Conservation (phyloP, 495 filamentous ascomycete genomes). For the Astrocystis sublimbata region DNA sequence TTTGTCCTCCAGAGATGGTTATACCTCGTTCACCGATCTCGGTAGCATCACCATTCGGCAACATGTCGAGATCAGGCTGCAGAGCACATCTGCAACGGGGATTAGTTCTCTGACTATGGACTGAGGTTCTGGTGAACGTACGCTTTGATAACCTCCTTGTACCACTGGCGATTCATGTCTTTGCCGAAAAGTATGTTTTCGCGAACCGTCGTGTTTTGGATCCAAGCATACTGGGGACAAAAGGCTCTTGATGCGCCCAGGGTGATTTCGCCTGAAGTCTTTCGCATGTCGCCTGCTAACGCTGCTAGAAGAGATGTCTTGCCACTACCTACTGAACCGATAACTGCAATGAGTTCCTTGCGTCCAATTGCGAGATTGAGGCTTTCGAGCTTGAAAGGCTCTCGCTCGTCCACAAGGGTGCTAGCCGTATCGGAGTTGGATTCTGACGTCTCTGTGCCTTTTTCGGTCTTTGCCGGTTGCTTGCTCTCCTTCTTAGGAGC, state of each 20-base stretch:
- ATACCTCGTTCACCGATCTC: slow-evolving; percentile 81
- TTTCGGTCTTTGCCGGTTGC: slow-evolving; percentile 32
- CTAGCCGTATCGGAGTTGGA: slow-evolving; percentile 51
- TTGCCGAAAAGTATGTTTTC: slow-evolving; percentile 93
- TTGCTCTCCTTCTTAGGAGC: slow-evolving; percentile 46
- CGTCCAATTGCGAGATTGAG: slow-evolving; percentile 73
- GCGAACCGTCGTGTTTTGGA: slow-evolving; percentile 83
- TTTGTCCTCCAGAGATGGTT: slow-evolving; percentile 81
- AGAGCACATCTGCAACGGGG: slow-evolving; percentile 62
- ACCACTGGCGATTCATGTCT: slow-evolving; percentile 67
- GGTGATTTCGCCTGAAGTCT: slow-evolving; percentile 68
- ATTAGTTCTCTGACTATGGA: slow-evolving; percentile 4
- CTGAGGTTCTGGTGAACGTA: slow-evolving; percentile 28
- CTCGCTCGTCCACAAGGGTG: slow-evolving; percentile 55
- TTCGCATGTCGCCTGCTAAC: slow-evolving; percentile 90
- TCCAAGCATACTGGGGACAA: slow-evolving; percentile 97
- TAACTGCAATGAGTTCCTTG: slow-evolving; percentile 86
- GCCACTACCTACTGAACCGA: slow-evolving; percentile 87
- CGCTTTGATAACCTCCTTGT: slow-evolving; percentile 56
- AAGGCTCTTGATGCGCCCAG: slow-evolving; percentile 80
- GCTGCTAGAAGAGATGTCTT: slow-evolving; percentile 91
- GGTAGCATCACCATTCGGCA: slow-evolving; percentile 70
- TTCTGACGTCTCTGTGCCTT: slow-evolving; percentile 27
- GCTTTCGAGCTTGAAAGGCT: slow-evolving; percentile 80
- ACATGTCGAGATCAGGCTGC: slow-evolving; percentile 71